A percentile compares a stretch with the other conserved stretches of the same genome.
Conservation (phyloP, 768 basidiomycete genomes). For the Termitomyces sp. region DNA sequence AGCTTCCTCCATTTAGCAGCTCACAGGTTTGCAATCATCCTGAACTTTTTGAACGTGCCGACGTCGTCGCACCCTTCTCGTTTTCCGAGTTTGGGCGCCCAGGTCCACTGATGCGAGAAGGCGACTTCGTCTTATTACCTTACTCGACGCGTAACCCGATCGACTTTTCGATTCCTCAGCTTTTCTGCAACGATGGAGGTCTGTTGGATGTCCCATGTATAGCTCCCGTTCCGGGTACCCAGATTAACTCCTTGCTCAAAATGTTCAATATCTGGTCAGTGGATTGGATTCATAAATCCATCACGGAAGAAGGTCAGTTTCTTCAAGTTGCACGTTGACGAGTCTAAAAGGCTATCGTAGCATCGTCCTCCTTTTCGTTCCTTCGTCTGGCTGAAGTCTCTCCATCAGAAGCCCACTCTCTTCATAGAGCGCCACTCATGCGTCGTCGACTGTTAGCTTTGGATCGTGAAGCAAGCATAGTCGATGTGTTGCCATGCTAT, state of each 20-base stretch:
- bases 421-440: conserved; percentile 58
- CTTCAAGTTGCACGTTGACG: not conserved
- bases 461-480: conserved; percentile 33
- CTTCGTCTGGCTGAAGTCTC: conserved; percentile 60
- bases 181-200: conserved; percentile 77
- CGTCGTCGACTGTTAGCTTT: conserved; percentile 44
- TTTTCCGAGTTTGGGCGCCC: conserved; percentile 80
- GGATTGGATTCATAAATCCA: conserved; percentile 70
- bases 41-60: conserved; percentile 94
- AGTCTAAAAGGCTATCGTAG: conserved; percentile 10
- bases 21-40: conserved; percentile 93
- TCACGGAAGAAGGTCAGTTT: conserved; percentile 56
- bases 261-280: conserved; percentile 90
- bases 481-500: conserved; percentile 36
- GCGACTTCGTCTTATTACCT: conserved; percentile 74
- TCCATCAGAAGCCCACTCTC: conserved; percentile 56
- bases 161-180: conserved; percentile 63
- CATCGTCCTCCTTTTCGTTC: conserved; percentile 69
- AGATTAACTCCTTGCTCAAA: conserved; percentile 51
- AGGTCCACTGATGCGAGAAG: conserved; percentile 79
- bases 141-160: conserved; percentile 91
- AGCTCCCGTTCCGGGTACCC: conserved; percentile 37
- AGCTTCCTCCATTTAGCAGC: not conserved
- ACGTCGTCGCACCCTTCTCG: conserved; percentile 89
- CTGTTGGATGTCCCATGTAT: conserved; percentile 60